phyloP scores from a whole-genome alignment of 139 green algal genomes.

The Chlorella sp. region DNA sequence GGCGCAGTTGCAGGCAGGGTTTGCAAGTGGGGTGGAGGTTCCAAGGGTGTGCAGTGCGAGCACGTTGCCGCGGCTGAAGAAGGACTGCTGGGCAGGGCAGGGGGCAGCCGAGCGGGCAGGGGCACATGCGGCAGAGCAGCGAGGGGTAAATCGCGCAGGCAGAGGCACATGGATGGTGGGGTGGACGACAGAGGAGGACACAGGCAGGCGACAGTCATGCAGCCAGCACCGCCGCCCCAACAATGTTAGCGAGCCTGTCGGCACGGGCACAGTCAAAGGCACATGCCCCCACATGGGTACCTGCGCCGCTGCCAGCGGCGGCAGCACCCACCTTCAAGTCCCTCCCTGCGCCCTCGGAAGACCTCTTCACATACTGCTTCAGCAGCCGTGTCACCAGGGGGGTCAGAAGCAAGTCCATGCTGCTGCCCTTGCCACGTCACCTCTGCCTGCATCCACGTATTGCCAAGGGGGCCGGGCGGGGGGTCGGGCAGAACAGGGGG shows the following conservation, averaged over 20 bases:
- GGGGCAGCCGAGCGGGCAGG: too few relatives aligned
- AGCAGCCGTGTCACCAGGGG: conserved; percentile 54
- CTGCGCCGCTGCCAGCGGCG: not conserved
- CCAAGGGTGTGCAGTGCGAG: too few relatives aligned
- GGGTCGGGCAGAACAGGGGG: not conserved
- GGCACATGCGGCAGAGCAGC: too few relatives aligned
- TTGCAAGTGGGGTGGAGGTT: not conserved
- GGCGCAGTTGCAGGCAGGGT: not conserved
- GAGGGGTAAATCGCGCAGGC: too few relatives aligned
- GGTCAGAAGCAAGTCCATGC: conserved; percentile 51
- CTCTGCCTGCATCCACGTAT: not conserved
- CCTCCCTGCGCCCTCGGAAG: conserved; percentile 36
- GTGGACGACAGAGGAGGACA: too few relatives aligned
- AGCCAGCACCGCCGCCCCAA: not conserved
- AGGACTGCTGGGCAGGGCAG: too few relatives aligned
- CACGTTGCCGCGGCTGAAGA: too few relatives aligned
- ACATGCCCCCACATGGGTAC: too few relatives aligned
- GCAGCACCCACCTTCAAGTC: conserved; percentile 39
- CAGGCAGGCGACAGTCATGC: not conserved
- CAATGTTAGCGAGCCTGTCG: not conserved
- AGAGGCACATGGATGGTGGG: too few relatives aligned
- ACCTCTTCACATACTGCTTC: conserved; percentile 50
- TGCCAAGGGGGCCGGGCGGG: not conserved
- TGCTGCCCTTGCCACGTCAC: not conserved
- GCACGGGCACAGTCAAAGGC: not conserved